Conservation (phyloP, 1,284 basidiomycete genomes). For the Pyrrhoderma lamaoense region DNA sequence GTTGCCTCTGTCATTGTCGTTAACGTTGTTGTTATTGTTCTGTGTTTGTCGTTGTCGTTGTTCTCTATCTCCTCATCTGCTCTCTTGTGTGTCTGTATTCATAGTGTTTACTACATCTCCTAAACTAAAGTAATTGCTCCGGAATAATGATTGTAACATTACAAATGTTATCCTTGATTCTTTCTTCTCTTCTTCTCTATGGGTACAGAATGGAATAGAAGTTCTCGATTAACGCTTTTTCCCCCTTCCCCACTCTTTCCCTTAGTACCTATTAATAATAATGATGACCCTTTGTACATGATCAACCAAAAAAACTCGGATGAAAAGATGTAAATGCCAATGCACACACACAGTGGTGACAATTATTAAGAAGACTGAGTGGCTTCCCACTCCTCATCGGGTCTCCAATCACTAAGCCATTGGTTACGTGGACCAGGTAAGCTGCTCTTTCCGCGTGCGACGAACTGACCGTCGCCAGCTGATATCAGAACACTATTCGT, state of each 20-base stretch:
- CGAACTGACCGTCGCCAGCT: constrained; percentile 17
- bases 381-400: constrained; percentile 7
- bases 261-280: neutral
- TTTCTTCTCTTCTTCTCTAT: too few species aligned
- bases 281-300: neutral
- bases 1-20: neutral
- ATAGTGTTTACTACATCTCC: too few species aligned
- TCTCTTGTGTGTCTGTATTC: too few species aligned
- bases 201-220: too few species aligned
- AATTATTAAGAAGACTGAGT: neutral
- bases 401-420: constrained; percentile 20
- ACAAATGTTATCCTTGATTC: too few species aligned
- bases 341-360: neutral
- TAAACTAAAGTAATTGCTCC: too few species aligned
- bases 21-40: neutral
- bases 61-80: too few species aligned
- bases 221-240: too few species aligned
- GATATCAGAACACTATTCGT: constrained; percentile 4
- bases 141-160: too few species aligned
- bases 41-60: too few species aligned
- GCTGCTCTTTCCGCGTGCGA: constrained; percentile 17
- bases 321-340: neutral
- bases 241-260: too few species aligned
- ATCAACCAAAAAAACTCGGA: neutral
- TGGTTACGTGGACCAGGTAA: constrained; percentile 20